Evolutionary conservation across 2,329 filamentous ascomycete species (phyloP), one percentile per base, ranked within the genome.

Genomic region (Diaporthe velutina): DNA sequence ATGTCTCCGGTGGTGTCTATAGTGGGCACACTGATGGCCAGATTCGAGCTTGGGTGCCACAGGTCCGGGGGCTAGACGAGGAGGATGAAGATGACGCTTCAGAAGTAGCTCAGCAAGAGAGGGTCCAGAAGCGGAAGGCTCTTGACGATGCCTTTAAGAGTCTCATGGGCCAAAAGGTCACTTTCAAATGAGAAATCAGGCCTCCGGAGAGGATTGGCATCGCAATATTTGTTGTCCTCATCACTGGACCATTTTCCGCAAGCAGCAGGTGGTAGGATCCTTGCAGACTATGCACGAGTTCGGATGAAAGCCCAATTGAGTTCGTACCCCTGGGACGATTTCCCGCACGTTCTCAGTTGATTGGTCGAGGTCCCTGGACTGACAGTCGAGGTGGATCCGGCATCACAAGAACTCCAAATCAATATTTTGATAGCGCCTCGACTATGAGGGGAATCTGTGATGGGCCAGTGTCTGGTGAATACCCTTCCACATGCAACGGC

Each of bases 1-100:
- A 87, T 76, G 86, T 85, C 28, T 78, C 87, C 6, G 89, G 89
- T 0, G 88, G 85, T 12, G 80, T 98, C 74, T 97, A 95, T 83
- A 97, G 95, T 71, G 93, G 92, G 2, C 95, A 98, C 79, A 88
- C 93, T 4, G 95, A 98, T 81, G 96, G 96, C 0, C 93, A 93
- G 70, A 96, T 98, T 74, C 89, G 93, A 58, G 90, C 90, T 5
- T 98, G 96, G 95, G 88, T 89, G 78, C 93, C 94, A 2, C 85
- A 86, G 48, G 83, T 90, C 1, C 77, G 77, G 28, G 80, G 77
- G 1, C 33, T 68, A 3, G 78, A 91, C 67, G 86, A 86, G 17
- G 86, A 88, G 50, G 84, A 86, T 17, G 86, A 86, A 4, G 83
- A 85, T 22, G 80, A 82, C 6, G 83, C 82, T 33, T 81, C 82